Conservation (phyloP, 2,329 filamentous ascomycete species). For the Exophiala viscosa region DNA sequence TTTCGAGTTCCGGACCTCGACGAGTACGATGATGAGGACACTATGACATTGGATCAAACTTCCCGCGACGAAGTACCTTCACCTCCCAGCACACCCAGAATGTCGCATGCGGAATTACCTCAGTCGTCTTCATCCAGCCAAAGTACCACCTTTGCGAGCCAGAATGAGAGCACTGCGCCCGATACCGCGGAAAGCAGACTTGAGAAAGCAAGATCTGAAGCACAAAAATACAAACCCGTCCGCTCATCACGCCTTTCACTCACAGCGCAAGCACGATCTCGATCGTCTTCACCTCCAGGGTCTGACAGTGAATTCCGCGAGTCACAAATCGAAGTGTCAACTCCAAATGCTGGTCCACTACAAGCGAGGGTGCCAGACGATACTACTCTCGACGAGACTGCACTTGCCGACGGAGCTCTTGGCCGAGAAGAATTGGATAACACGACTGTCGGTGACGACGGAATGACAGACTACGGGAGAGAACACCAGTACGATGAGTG, state of each 20-base stretch:
- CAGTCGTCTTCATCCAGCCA: background rate
- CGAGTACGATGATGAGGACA: slow-evolving; percentile 84
- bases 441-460: slow-evolving; percentile 16
- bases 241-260: slow-evolving; percentile 21
- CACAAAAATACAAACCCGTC: slow-evolving; percentile 24
- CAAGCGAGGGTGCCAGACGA: background rate
- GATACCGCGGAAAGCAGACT: slow-evolving; percentile 17
- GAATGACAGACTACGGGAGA: slow-evolving; percentile 22
- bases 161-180: slow-evolving; percentile 14
- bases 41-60: slow-evolving; percentile 96
- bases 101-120: slow-evolving; percentile 25
- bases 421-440: slow-evolving; percentile 20
- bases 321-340: slow-evolving; percentile 8
- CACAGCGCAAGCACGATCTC: slow-evolving; percentile 19
- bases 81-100: slow-evolving; percentile 60
- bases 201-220: slow-evolving; percentile 24
- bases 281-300: slow-evolving; percentile 19
- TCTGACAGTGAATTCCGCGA: slow-evolving; percentile 9
- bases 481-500: slow-evolving; percentile 23
- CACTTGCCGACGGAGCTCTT: background rate
- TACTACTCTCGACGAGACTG: background rate
- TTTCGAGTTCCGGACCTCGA: slow-evolving; percentile 63
- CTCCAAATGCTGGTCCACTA: background rate
- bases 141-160: slow-evolving; percentile 11
- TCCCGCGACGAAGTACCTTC: slow-evolving; percentile 98